Conservation (phyloP, 2,329 filamentous ascomycete genomes). For the Talaromyces amestolkiae region DNA sequence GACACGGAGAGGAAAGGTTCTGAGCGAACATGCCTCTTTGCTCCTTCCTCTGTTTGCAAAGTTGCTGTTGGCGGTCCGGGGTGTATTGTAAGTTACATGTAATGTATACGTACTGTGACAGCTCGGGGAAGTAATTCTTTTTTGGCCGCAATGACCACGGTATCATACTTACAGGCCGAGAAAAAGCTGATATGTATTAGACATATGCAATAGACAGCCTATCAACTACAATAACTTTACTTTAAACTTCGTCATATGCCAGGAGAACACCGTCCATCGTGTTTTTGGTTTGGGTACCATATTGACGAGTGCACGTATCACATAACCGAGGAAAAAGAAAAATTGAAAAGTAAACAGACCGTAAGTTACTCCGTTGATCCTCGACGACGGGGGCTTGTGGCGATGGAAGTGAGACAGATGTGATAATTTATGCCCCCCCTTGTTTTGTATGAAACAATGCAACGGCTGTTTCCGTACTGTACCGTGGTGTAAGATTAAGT, state of each 20-base stretch:
- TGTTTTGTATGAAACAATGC: neutral
- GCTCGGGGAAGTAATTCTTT: neutral
- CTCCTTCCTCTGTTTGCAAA: slow-evolving; percentile 11
- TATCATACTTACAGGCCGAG: neutral
- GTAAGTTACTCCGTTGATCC: neutral
- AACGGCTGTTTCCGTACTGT: neutral
- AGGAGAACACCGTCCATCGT: neutral
- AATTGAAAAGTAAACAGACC: neutral
- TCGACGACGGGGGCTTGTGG: neutral
- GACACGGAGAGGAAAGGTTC: slow-evolving; percentile 4
- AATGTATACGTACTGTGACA: neutral
- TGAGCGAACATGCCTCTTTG: slow-evolving; percentile 3
- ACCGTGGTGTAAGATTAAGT: neutral
- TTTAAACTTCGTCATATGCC: neutral
- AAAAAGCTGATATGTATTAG: neutral
- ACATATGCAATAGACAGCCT: too few species aligned
- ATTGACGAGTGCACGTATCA: neutral
- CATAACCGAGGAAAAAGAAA: neutral
- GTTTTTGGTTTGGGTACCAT: neutral
- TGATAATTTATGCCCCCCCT: neutral
- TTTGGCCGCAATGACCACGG: neutral
- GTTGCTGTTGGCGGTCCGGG: neutral
- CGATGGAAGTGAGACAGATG: slow-evolving; percentile 7
- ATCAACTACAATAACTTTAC: too few species aligned
- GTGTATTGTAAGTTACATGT: neutral